Conservation (phyloP, 116 monocot genomes). For the Trichopus zeylanicus region DNA sequence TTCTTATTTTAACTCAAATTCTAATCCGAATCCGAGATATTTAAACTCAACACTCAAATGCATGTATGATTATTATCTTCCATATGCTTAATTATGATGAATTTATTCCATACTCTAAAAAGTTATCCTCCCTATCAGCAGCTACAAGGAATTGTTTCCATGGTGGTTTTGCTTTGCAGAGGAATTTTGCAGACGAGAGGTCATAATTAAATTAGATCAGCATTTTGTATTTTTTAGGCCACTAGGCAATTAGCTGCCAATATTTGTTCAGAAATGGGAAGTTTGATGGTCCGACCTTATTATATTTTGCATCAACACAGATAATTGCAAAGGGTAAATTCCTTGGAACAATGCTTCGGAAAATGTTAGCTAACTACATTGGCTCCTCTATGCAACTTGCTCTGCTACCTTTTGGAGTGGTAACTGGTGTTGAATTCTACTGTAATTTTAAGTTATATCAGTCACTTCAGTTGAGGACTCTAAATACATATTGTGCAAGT, state of each 20-base stretch:
- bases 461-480: slow-evolving; percentile 90
- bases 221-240: too few relatives aligned
- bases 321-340: slow-evolving; percentile 99
- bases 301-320: slow-evolving; percentile 24
- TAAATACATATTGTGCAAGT: slow-evolving; percentile 98
- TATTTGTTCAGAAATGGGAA: too few relatives aligned
- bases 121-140: slow-evolving; percentile 37
- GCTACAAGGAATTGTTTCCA: slow-evolving; percentile 96
- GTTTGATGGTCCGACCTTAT: too few relatives aligned
- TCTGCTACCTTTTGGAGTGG: slow-evolving; percentile 59
- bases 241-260: too few relatives aligned
- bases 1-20: too few relatives aligned
- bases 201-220: background rate
- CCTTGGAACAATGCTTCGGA: slow-evolving; percentile 83
- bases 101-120: background rate
- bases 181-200: slow-evolving; percentile 95
- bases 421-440: slow-evolving; percentile 85
- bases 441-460: slow-evolving; percentile 97
- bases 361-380: slow-evolving; percentile 67
- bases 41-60: too few relatives aligned
- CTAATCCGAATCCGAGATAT: too few relatives aligned
- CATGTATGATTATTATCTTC: too few relatives aligned
- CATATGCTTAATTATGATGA: too few relatives aligned
- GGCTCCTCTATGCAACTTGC: slow-evolving; percentile 67
- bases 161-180: slow-evolving; percentile 94